These are phyloP conservation scores for Calonectria leucothoes DNA, from an alignment of 2,329 filamentous ascomycete species.

Conservation along the genomic window DNA sequence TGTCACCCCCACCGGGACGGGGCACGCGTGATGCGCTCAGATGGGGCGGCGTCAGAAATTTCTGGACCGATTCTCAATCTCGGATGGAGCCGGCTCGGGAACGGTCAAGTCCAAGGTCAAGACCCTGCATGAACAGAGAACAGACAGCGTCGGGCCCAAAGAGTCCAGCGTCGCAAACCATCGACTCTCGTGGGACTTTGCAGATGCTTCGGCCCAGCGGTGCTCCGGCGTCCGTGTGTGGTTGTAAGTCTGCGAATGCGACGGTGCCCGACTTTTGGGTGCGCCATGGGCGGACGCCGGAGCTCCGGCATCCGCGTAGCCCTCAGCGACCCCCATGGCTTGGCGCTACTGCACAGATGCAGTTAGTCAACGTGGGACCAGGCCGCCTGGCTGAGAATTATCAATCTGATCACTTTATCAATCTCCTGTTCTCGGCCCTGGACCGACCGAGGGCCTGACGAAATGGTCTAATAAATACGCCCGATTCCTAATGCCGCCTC, in stretches of 20 bases:
- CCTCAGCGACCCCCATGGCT: background rate
- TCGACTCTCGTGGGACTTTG: background rate
- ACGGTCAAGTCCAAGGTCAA: background rate
- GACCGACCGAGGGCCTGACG: background rate
- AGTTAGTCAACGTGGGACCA: background rate
- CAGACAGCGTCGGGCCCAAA: background rate
- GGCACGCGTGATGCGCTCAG: background rate
- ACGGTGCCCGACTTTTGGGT: background rate
- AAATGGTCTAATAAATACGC: conserved; percentile 1
- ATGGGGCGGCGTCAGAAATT: background rate
- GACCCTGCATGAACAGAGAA: background rate
- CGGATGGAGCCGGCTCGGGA: background rate
- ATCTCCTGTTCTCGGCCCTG: conserved; percentile 10
- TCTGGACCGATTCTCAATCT: background rate
- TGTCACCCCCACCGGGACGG: background rate
- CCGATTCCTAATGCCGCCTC: background rate
- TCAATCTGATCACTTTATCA: conserved; percentile 10
- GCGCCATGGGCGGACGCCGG: background rate
- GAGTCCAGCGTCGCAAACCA: background rate
- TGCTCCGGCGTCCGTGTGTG: background rate
- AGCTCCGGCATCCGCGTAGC: background rate
- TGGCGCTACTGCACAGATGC: background rate
- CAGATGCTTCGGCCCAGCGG: background rate
- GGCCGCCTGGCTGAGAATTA: conserved; percentile 1
- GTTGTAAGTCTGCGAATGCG: background rate